Conservation (phyloP, 225 moss, liverwort and hornwort genomes). For the Polytrichum formosum region DNA sequence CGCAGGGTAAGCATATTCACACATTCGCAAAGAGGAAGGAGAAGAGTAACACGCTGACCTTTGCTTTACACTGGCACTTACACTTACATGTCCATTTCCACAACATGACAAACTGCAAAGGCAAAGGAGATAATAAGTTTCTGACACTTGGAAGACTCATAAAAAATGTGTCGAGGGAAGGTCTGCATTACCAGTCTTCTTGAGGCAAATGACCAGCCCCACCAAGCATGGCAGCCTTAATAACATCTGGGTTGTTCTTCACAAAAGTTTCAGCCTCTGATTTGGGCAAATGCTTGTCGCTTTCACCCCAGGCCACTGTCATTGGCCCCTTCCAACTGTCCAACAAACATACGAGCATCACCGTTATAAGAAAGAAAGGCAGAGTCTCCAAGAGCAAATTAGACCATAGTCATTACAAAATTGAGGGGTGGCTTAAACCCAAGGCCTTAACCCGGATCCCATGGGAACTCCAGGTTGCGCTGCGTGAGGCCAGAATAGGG, state of each 20-base stretch:
- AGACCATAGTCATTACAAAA: too few relatives aligned
- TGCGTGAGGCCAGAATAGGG: too few relatives aligned
- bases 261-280: slow-evolving; percentile 81
- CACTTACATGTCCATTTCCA: neutral
- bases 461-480: too few relatives aligned
- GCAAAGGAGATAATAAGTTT: neutral
- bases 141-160: too few relatives aligned
- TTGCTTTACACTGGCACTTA: neutral
- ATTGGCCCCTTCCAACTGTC: slow-evolving; percentile 81
- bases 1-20: slow-evolving; percentile 4
- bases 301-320: slow-evolving; percentile 91
- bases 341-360: neutral
- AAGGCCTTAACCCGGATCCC: too few relatives aligned
- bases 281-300: slow-evolving; percentile 85
- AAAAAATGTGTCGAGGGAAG: neutral
- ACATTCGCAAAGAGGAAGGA: neutral
- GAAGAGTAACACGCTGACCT: neutral
- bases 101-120: neutral
- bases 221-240: slow-evolving; percentile 60
- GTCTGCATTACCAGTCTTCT: slow-evolving; percentile 78
- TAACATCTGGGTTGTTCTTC: slow-evolving; percentile 65
- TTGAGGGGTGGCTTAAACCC: too few relatives aligned
- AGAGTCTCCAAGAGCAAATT: too few relatives aligned
- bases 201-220: slow-evolving; percentile 93
- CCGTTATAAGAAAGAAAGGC: too few relatives aligned